phyloP scores from a whole-genome alignment of 176 grass and related monocot species.

The Elymus sibiricus region DNA sequence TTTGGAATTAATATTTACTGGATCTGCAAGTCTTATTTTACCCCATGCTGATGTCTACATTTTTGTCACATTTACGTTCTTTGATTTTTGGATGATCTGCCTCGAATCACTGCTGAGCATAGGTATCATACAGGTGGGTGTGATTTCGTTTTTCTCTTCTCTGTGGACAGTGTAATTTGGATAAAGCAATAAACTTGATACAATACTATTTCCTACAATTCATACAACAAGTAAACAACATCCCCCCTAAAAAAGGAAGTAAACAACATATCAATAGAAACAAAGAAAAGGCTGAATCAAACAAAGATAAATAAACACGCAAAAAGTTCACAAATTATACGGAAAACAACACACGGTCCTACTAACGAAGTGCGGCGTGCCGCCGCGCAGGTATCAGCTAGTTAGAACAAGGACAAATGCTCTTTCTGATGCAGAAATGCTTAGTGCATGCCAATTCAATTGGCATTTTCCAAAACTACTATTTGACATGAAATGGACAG shows the following conservation, averaged over 20 bases:
- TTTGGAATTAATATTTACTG: neutral
- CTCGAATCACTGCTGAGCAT: constrained; percentile 79
- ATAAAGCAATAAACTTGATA: too few species aligned
- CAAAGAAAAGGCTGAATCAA: too few species aligned
- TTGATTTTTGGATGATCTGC: constrained; percentile 90
- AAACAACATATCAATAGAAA: too few species aligned
- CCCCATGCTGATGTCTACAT: neutral
- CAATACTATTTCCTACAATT: too few species aligned
- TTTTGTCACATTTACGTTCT: constrained; percentile 35
- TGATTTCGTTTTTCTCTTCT: neutral
- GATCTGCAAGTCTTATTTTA: constrained; percentile 10
- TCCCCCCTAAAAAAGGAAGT: too few species aligned
- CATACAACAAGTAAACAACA: too few species aligned
- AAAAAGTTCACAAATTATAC: too few species aligned
- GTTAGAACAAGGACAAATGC: neutral
- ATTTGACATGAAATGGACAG: neutral
- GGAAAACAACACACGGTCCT: too few species aligned
- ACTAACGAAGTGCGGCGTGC: too few species aligned
- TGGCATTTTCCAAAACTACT: neutral
- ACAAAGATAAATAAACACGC: too few species aligned
- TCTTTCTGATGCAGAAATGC: neutral
- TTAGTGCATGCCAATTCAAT: neutral
- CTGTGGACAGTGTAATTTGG: too few species aligned
- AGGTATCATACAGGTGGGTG: constrained; percentile 74
- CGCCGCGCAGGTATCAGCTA: too few species aligned